phyloP scores from a whole-genome alignment of 805 yeast genomes.

The Teunomyces kruisii region DNA sequence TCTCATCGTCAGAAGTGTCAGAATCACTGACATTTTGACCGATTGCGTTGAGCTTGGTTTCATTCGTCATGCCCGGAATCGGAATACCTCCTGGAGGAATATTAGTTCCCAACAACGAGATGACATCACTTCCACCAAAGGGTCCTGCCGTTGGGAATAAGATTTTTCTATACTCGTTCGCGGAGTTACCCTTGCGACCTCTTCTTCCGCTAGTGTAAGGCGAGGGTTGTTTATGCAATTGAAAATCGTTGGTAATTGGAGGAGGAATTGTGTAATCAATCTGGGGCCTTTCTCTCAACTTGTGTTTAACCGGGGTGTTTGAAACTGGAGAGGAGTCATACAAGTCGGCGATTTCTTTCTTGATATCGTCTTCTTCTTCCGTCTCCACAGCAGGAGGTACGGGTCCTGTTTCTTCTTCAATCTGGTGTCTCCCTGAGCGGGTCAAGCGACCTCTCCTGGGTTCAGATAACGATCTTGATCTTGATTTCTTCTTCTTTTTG shows the following conservation, averaged over 20 bases:
- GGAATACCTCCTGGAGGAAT: conserved; percentile 52
- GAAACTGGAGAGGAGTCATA: conserved; percentile 61
- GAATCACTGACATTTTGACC: conserved; percentile 47
- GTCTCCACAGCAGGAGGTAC: conserved; percentile 11
- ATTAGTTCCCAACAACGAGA: conserved; percentile 74
- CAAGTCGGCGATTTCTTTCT: conserved; percentile 66
- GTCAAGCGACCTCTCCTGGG: conserved; percentile 20
- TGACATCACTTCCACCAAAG: conserved; percentile 94
- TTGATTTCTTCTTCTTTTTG: conserved; percentile 13
- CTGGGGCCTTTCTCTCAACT: conserved; percentile 46
- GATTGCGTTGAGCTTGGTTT: conserved; percentile 27
- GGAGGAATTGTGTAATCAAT: conserved; percentile 85
- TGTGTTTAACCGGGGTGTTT: conserved; percentile 40
- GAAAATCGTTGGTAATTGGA: conserved; percentile 54
- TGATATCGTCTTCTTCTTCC: conserved; percentile 40
- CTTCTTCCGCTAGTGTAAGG: conserved; percentile 34
- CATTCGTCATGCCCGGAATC: conserved; percentile 31
- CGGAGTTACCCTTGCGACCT: conserved; percentile 27
- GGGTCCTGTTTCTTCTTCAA: conserved; percentile 5
- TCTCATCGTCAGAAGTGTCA: conserved; percentile 65
- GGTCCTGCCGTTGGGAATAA: conserved; percentile 95
- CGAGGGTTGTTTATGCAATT: conserved; percentile 15
- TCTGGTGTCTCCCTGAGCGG: conserved; percentile 14
- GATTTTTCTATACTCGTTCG: conserved; percentile 57
- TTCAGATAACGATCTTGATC: conserved; percentile 26